phyloP scores from a whole-genome alignment of 2,329 filamentous ascomycete species.

The Colletotrichum cereale region DNA sequence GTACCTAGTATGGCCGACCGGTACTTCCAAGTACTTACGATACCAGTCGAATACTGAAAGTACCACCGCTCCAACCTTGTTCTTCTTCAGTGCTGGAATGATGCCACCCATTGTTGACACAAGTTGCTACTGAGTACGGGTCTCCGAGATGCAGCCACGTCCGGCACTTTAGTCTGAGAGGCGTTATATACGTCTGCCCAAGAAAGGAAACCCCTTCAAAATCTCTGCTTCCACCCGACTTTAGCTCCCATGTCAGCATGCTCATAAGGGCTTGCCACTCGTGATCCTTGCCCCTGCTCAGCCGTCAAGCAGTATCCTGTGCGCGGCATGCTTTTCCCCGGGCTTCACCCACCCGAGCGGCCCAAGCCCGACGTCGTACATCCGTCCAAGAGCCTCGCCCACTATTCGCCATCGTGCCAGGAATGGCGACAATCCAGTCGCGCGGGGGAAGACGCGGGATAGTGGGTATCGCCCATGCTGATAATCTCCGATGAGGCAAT shows the following conservation, averaged over 20 bases:
- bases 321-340: constrained; percentile 13
- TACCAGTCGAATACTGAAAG: constrained; percentile 49
- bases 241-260: background rate
- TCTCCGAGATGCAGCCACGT: background rate
- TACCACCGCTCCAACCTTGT: constrained; percentile 44
- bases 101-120: constrained; percentile 30
- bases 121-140: too few relatives aligned
- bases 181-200: constrained; percentile 25
- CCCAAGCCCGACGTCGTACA: constrained; percentile 21
- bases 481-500: constrained; percentile 28
- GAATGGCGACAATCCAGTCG: constrained; percentile 31
- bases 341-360: background rate
- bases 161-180: background rate
- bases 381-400: constrained; percentile 5
- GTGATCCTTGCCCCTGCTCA: background rate
- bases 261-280: constrained; percentile 10
- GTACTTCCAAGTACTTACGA: constrained; percentile 39
- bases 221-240: background rate
- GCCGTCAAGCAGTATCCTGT: background rate
- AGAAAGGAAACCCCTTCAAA: background rate
- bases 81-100: constrained; percentile 40
- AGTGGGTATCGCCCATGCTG: constrained; percentile 18
- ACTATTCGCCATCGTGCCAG: constrained; percentile 37
- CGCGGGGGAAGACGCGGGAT: constrained; percentile 16
- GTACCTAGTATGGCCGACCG: background rate